Evolutionary conservation across 2,329 filamentous ascomycete species (phyloP).

Genomic region (Drechslerella stenobrocha): DNA sequence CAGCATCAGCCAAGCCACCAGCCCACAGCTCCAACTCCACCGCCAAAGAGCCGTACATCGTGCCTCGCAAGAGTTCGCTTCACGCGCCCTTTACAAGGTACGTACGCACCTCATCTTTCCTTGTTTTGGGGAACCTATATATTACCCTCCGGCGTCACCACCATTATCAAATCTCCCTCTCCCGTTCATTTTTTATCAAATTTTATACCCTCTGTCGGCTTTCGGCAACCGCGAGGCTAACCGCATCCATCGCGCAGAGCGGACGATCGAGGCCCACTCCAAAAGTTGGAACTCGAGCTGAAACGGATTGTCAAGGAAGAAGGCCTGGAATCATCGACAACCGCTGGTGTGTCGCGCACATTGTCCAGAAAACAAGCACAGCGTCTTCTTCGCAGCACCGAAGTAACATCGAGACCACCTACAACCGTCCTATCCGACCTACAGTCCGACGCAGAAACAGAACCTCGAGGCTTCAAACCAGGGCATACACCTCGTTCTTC

Average conservation of each 20-base stretch:
- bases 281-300: conserved; percentile 87
- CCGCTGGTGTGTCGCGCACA: conserved; percentile 44
- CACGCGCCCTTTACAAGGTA: conserved; percentile 44
- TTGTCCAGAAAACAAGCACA: conserved; percentile 52
- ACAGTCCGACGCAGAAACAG: conserved; percentile 17
- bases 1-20: conserved; percentile 16
- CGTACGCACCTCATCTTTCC: conserved; percentile 31
- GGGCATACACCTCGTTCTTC: conserved; percentile 22
- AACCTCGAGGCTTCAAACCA: conserved; percentile 22
- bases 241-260: conserved; percentile 62
- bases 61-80: conserved; percentile 43
- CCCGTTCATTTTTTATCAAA: not conserved
- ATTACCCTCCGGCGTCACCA: not conserved
- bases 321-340: conserved; percentile 60
- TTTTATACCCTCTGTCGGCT: not conserved
- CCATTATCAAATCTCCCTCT: not conserved
- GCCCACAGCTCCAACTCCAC: conserved; percentile 20
- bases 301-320: conserved; percentile 95
- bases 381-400: conserved; percentile 51
- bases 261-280: conserved; percentile 82
- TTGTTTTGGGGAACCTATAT: conserved; percentile 17
- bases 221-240: conserved; percentile 1
- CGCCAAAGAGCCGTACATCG: conserved; percentile 35
- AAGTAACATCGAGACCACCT: conserved; percentile 48
- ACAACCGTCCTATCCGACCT: conserved; percentile 33